Evolutionary conservation across 2,329 filamentous ascomycete species (phyloP), one percentile per base, ranked within the genome.

Genomic region (Didymella exigua): DNA sequence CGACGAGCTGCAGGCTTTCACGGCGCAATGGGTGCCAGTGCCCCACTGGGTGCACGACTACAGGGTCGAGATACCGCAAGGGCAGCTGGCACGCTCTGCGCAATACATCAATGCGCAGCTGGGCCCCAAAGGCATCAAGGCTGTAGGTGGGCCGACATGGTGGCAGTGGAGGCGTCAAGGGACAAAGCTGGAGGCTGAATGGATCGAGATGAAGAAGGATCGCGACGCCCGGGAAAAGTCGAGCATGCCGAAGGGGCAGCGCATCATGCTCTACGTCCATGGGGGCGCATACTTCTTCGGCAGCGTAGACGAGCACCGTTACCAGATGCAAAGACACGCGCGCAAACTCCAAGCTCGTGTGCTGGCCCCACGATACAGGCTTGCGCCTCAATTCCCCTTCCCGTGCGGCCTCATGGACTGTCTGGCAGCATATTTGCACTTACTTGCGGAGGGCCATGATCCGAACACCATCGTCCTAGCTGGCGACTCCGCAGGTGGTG

Each of bases 231-330:
- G 91, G 53, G 88, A 87, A 72, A 84, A 84, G 68, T 77, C 78
- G 0, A 78, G 77, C 14, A 84, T 85, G 43, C 48, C 56, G 16
- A 81, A 82, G 19, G 84, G 84, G 16, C 87, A 86, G 63, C 86
- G 92, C 47, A 86, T 96, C 54, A 96, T 98, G 85, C 79, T 99
- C 21, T 98, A 98, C 75, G 82, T 98, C 19, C 95, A 98, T 70
- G 95, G 95, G 13, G 93, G 93, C 6, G 93, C 90, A 18, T 98
- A 96, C 76, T 99, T 88, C 77, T 98, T 99, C 72, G 93, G 95
- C 13, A 96, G 91, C 65, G 88, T 97, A 31, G 93, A 97, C 70
- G 93, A 96, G 75, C 95, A 98, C 78, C 87, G 95, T n/a, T 98
- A 98, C 77, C 93, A 98, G 81, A 87, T 99, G 82, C 95, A 99